A percentile compares a stretch with the other conserved stretches of the same genome.
Evolutionary conservation across 1,139 yeast genomes (phyloP).

Genomic region (Candida sanyaensis): DNA sequence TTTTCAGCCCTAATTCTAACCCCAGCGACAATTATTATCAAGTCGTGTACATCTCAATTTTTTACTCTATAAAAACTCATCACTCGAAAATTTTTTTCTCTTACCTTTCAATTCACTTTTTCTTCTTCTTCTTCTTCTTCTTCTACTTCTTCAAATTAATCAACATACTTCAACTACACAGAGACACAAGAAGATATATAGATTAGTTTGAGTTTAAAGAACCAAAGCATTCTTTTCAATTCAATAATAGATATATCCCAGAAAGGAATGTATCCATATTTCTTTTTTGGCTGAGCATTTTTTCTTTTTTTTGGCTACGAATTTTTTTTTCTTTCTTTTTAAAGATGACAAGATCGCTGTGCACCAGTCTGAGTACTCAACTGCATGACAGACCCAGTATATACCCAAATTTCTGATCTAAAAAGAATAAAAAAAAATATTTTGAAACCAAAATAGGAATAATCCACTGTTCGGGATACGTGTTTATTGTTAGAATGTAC

Average conservation of each 20-base stretch:
- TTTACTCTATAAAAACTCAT: neutral
- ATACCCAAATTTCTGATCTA: constrained; percentile 46
- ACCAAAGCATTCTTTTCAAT: neutral
- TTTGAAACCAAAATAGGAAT: no score
- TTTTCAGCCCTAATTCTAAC: neutral
- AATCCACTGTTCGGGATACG: no score
- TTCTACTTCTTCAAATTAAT: neutral
- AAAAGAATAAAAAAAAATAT: neutral
- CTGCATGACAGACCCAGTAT: constrained; percentile 46
- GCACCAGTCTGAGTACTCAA: constrained; percentile 51
- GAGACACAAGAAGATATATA: neutral
- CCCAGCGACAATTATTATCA: neutral
- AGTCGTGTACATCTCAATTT: neutral
- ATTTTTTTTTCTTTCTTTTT: neutral
- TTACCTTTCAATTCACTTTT: neutral
- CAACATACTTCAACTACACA: neutral
- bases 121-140: neutral
- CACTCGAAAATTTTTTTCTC: neutral
- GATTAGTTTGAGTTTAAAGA: neutral
- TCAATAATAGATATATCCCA: neutral
- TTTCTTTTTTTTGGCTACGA: neutral
- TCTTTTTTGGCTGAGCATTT: neutral
- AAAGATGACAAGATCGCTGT: constrained; percentile 46
- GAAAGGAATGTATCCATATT: neutral
- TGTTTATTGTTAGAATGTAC: no score